Evolutionary conservation across 352 stramenopile species (phyloP), one percentile per base, ranked within the genome.

Genomic region (Globisporangium solare): DNA sequence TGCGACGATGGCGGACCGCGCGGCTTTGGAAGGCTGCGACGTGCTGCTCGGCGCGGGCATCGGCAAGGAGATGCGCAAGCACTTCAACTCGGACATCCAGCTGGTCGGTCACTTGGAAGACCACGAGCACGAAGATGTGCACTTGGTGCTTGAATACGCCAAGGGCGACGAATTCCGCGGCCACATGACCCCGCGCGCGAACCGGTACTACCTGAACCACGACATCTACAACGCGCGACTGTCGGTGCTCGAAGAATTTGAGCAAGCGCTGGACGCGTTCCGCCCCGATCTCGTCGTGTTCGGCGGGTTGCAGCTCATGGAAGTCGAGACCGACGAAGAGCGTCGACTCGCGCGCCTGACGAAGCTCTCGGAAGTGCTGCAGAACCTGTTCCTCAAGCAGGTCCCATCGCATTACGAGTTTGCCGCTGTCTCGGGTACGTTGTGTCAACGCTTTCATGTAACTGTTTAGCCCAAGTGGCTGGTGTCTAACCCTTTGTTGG

Each of bases 141-240:
- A 93, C 46, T 60, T 93, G 39, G 83, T 92, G 59, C 66, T 93
- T 6, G 83, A 93, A 61, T 93, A 93, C 63, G 39, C 66, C 53
- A 86, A 78, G 32, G 78, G 76, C 18, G 81, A 93, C 47, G 51
- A 50, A 18, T 90, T 91, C 52, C 69, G 75, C 40, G 74, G 71
- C 50, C 68, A 89, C 55, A 64, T 58, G 31, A 88, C 83, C 6
- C 81, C 81, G 14, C 81, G 83, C 39, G 83, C 83, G 40, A 93
- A 93, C 60, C 67, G 83, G 12, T 93, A 93, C 56, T 93, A 93
- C 52, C 70, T 93, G 17, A 93, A 93, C 65, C 83, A 93, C 63
- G 83, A 93, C 56, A 85, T 92, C 32, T 82, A 93, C 67, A 93
- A 93, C 51, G 81, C 83, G 13, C 76, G 72, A 7, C 55, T 93